Conservation (phyloP, 192 early-diverging fungal genomes). For the Coemansia sp. region DNA sequence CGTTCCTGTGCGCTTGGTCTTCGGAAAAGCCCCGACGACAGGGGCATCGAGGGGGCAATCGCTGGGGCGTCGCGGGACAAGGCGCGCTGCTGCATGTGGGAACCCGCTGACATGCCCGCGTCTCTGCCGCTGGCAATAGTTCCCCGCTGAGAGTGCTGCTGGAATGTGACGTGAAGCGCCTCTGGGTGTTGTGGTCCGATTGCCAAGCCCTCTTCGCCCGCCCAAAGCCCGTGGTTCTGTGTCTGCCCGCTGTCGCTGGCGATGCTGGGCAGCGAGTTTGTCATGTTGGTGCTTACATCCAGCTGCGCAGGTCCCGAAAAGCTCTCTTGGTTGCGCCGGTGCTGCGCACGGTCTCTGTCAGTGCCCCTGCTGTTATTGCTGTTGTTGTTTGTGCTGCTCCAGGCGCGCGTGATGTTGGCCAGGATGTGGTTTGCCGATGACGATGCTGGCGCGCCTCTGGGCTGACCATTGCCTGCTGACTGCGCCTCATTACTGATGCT, state of each 20-base stretch:
- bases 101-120: neutral
- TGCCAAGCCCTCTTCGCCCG: constrained; percentile 17
- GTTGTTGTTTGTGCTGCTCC: neutral
- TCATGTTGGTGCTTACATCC: constrained; percentile 35
- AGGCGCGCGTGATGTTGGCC: neutral
- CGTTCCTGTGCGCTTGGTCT: constrained; percentile 13
- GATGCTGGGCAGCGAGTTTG: constrained; percentile 36
- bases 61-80: constrained; percentile 1
- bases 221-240: constrained; percentile 33
- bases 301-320: constrained; percentile 50
- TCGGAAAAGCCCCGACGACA: constrained; percentile 30
- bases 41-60: constrained; percentile 27
- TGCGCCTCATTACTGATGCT: neutral
- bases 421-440: neutral
- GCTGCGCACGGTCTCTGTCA: neutral
- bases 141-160: constrained; percentile 8
- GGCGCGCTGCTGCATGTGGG: neutral
- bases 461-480: neutral
- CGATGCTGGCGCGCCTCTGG: neutral
- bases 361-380: neutral
- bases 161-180: neutral
- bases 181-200: neutral
- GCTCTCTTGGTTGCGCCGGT: constrained; percentile 38
- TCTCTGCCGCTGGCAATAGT: constrained; percentile 4
- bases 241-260: constrained; percentile 22